Conservation (phyloP, 768 basidiomycete species). For the Agrocybe praecox region DNA sequence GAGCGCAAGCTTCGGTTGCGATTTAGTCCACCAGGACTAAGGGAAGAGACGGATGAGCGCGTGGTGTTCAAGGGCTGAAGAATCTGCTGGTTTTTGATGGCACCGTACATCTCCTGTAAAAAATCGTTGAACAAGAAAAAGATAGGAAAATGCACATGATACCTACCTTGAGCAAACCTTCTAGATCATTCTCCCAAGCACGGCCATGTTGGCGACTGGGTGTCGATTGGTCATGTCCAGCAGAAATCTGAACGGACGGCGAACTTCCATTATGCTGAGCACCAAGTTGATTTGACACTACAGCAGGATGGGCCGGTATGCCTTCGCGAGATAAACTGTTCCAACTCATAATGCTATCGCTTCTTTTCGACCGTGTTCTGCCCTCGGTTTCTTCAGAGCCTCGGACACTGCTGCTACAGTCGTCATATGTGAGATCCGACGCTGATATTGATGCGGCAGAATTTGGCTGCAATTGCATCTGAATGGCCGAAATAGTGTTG, state of each 20-base stretch:
- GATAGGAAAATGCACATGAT: not conserved
- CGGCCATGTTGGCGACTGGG: constrained; percentile 46
- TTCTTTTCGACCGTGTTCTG: constrained; percentile 64
- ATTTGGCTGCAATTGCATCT: constrained; percentile 68
- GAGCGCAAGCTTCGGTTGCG: constrained; percentile 76
- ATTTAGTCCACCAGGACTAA: constrained; percentile 55
- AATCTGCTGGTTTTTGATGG: constrained; percentile 90
- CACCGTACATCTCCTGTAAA: constrained; percentile 87
- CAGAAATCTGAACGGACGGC: constrained; percentile 46
- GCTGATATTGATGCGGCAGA: constrained; percentile 50
- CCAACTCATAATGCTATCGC: constrained; percentile 86
- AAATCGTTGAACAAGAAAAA: not conserved
- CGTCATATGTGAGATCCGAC: constrained; percentile 69
- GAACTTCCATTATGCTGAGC: constrained; percentile 42
- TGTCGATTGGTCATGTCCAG: constrained; percentile 33
- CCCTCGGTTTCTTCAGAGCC: constrained; percentile 59
- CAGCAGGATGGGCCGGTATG: constrained; percentile 34
- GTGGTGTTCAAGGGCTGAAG: constrained; percentile 70
- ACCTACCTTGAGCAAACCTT: constrained; percentile 78
- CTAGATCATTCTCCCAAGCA: constrained; percentile 87
- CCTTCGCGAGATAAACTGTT: constrained; percentile 73
- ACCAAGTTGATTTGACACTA: constrained; percentile 26
- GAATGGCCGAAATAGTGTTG: constrained; percentile 88
- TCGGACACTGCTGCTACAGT: constrained; percentile 59
- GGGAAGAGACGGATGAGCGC: constrained; percentile 56